Percentiles rank a stretch among this genome's conserved stretches.
These are phyloP conservation scores for Parsonsia alboflavescens DNA, from an alignment of 257 asterid species.

Conservation along the genomic window DNA sequence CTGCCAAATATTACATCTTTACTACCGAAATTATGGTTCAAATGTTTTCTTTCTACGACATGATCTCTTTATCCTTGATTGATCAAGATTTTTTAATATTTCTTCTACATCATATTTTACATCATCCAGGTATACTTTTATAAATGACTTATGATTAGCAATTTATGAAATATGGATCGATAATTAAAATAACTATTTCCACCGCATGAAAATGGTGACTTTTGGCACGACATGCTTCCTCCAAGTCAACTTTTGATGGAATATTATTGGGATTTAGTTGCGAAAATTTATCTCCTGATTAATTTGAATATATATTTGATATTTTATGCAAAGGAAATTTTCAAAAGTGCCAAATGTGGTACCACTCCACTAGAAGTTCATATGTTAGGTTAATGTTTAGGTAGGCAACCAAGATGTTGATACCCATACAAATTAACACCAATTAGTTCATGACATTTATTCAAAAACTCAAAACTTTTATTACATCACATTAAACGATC, in stretches of 20 bases:
- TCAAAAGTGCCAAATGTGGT: constrained; percentile 13
- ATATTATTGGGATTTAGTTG: neutral
- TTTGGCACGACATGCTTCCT: neutral
- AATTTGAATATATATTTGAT: neutral
- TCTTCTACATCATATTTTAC: no score
- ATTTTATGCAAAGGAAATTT: neutral
- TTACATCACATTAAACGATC: no score
- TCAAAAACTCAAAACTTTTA: no score
- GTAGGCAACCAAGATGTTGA: constrained; percentile 33
- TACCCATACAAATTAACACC: no score
- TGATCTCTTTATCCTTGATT: no score
- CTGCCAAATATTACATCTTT: neutral
- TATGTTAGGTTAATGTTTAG: constrained; percentile 19
- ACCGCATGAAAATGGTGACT: constrained; percentile 6
- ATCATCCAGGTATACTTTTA: no score
- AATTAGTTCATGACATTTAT: no score
- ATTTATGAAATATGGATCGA: no score
- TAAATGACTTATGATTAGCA: no score
- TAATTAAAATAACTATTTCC: constrained; percentile 16
- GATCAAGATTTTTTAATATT: no score
- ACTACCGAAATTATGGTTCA: constrained; percentile 11
- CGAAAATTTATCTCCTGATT: neutral
- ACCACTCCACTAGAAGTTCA: constrained; percentile 6
- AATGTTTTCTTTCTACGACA: neutral
- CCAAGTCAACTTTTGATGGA: neutral